Evolutionary conservation across 1,284 basidiomycete species (phyloP).

Genomic region (Irpex sp.): DNA sequence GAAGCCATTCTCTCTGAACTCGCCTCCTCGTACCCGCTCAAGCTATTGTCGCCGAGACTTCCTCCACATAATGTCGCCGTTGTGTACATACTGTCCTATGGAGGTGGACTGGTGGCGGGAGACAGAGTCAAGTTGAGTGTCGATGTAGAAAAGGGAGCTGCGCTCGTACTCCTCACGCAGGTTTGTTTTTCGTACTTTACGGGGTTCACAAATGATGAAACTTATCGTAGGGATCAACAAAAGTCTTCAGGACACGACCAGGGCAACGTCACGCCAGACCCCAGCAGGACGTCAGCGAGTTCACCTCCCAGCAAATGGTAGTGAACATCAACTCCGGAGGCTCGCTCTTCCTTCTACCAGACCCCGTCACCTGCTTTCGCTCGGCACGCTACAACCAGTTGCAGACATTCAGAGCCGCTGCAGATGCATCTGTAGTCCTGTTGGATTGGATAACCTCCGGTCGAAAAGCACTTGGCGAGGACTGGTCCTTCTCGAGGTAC

Average conservation of each 20-base stretch:
- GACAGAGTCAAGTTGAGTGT: conserved; percentile 71
- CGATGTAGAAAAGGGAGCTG: conserved; percentile 53
- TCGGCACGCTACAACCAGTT: conserved; percentile 79
- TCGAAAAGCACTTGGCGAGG: conserved; percentile 73
- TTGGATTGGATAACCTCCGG: conserved; percentile 94
- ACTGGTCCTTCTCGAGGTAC: conserved; percentile 88
- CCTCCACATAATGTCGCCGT: conserved; percentile 52
- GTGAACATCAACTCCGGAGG: conserved; percentile 49
- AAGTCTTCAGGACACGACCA: conserved; percentile 82
- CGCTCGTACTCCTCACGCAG: conserved; percentile 77
- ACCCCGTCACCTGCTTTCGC: conserved; percentile 89
- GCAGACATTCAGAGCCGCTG: conserved; percentile 68
- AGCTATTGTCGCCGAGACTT: conserved; percentile 76
- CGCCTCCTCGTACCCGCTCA: conserved; percentile 85
- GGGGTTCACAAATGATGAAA: background rate
- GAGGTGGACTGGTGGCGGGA: conserved; percentile 90
- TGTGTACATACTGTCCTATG: conserved; percentile 85
- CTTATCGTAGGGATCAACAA: conserved; percentile 78
- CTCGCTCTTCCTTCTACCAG: conserved; percentile 79
- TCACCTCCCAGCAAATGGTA: conserved; percentile 49
- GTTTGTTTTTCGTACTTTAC: conserved; percentile 40
- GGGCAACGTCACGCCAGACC: conserved; percentile 29
- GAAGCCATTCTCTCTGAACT: conserved; percentile 71
- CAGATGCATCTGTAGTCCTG: conserved; percentile 61
- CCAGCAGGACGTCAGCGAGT: conserved; percentile 16